Conservation (phyloP, 768 basidiomycete genomes). For the Lactarius akahatsu region DNA sequence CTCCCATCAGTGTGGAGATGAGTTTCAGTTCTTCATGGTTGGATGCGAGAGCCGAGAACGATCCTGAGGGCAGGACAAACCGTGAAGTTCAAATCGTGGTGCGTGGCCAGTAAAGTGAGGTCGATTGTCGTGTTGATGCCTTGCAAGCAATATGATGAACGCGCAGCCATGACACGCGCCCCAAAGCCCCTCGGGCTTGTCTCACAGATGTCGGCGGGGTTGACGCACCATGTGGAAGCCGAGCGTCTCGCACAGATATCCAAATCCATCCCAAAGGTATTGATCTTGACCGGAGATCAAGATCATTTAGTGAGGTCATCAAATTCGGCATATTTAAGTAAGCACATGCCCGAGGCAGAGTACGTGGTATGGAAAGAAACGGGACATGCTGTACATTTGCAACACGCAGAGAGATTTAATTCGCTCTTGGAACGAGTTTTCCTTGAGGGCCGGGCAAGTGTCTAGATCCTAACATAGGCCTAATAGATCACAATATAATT, state of each 20-base stretch:
- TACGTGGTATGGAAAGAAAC: slow-evolving; percentile 55
- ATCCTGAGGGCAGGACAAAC: slow-evolving; percentile 62
- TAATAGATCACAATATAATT: slow-evolving; percentile 3
- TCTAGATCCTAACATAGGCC: neutral
- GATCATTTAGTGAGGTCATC: slow-evolving; percentile 56
- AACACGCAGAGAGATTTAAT: slow-evolving; percentile 54
- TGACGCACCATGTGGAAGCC: slow-evolving; percentile 58
- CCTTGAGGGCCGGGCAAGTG: slow-evolving; percentile 33
- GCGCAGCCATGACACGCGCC: slow-evolving; percentile 51
- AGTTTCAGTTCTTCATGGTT: slow-evolving; percentile 66
- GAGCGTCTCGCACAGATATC: slow-evolving; percentile 40
- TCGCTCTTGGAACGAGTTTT: slow-evolving; percentile 55
- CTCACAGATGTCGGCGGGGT: slow-evolving; percentile 68
- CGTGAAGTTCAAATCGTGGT: slow-evolving; percentile 59
- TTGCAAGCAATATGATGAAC: slow-evolving; percentile 45
- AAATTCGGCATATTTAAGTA: slow-evolving; percentile 54
- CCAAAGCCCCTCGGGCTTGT: slow-evolving; percentile 63
- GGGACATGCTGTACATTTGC: slow-evolving; percentile 62
- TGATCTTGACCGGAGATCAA: slow-evolving; percentile 65
- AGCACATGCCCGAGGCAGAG: slow-evolving; percentile 57
- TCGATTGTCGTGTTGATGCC: neutral
- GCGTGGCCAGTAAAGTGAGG: slow-evolving; percentile 17
- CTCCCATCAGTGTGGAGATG: slow-evolving; percentile 53
- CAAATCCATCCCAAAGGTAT: slow-evolving; percentile 58
- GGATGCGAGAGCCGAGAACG: slow-evolving; percentile 48